phyloP scores from a whole-genome alignment of 176 grass and related monocot genomes.

The Poa pratensis region DNA sequence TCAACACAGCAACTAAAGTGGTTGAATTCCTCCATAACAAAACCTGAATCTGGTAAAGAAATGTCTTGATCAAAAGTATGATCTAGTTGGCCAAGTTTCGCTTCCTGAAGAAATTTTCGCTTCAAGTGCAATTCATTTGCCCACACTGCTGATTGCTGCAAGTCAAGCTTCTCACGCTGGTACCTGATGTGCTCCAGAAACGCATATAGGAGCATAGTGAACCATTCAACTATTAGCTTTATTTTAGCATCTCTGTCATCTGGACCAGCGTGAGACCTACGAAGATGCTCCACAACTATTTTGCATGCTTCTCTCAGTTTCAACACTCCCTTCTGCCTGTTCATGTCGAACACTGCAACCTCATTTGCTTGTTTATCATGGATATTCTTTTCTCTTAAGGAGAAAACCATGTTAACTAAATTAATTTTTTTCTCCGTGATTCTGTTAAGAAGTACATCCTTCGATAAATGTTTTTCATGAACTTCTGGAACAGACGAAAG shows the following conservation, averaged over 20 bases:
- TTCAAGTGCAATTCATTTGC: slow-evolving; percentile 67
- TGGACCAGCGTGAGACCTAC: slow-evolving; percentile 33
- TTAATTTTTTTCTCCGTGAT: slow-evolving; percentile 53
- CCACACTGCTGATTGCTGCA: slow-evolving; percentile 53
- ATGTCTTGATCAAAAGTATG: slow-evolving; percentile 71
- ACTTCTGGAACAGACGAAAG: slow-evolving; percentile 34
- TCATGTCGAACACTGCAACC: slow-evolving; percentile 48
- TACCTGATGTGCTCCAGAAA: slow-evolving; percentile 64
- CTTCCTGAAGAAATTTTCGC: slow-evolving; percentile 55
- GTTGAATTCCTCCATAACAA: slow-evolving; percentile 68
- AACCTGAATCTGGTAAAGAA: slow-evolving; percentile 64
- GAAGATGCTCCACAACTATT: slow-evolving; percentile 56
- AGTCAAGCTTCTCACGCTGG: slow-evolving; percentile 62
- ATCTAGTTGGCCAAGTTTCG: slow-evolving; percentile 66
- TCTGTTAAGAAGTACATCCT: slow-evolving; percentile 49
- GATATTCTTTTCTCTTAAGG: slow-evolving; percentile 59
- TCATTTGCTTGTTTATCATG: slow-evolving; percentile 60
- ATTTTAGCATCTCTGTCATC: slow-evolving; percentile 43
- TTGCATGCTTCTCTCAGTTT: slow-evolving; percentile 50
- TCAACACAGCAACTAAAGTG: slow-evolving; percentile 43
- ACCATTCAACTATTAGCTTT: slow-evolving; percentile 58
- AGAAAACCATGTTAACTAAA: slow-evolving; percentile 68
- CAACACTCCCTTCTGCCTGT: slow-evolving; percentile 52
- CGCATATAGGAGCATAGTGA: slow-evolving; percentile 53
- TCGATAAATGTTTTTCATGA: slow-evolving; percentile 34